phyloP scores from a whole-genome alignment of 2,329 filamentous ascomycete species.

The Claviceps digitariae region DNA sequence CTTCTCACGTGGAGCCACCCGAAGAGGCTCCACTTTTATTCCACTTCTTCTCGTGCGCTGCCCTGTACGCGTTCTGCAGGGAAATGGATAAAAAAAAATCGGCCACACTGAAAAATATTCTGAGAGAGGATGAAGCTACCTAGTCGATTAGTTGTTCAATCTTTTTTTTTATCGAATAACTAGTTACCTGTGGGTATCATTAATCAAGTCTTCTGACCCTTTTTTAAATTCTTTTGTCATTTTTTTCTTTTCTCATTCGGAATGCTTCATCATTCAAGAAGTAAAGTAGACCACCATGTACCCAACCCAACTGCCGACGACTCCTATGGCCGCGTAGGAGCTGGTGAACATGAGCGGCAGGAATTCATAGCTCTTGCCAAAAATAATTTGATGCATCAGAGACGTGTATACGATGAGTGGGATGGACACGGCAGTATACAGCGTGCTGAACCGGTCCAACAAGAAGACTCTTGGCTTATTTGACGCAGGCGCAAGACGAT shows the following conservation, averaged over 20 bases:
- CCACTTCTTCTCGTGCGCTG: neutral
- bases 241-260: neutral
- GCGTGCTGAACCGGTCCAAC: conserved; percentile 75
- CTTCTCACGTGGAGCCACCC: conserved; percentile 16
- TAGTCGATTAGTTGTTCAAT: neutral
- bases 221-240: neutral
- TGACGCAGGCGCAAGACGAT: conserved; percentile 74
- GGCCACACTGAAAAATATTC: neutral
- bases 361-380: conserved; percentile 75
- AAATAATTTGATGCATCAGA: conserved; percentile 67
- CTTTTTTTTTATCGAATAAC: neutral
- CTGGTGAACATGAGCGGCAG: conserved; percentile 95
- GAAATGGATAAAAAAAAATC: neutral
- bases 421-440: conserved; percentile 83
- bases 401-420: conserved; percentile 84
- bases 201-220: neutral
- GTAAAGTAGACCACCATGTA: conserved; percentile 86
- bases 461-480: conserved; percentile 71
- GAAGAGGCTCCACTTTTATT: conserved; percentile 10
- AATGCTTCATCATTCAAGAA: conserved; percentile 20
- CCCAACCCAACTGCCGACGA: conserved; percentile 88
- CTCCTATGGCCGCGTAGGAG: conserved; percentile 86
- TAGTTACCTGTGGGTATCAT: neutral
- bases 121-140: neutral
- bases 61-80: neutral